Conservation (phyloP, 176 grass and related monocot genomes). For the Zizania latifolia region DNA sequence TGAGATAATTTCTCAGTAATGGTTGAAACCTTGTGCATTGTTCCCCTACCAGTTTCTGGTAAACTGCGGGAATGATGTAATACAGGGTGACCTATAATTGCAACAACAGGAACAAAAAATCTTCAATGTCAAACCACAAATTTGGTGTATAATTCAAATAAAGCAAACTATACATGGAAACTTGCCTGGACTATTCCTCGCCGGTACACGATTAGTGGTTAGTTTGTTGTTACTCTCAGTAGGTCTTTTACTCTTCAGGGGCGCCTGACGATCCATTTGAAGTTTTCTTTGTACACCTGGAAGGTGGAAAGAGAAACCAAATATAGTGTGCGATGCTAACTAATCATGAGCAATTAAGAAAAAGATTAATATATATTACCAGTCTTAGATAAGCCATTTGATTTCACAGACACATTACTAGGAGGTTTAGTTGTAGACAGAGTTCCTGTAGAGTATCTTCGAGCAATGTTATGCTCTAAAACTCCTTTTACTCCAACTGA, state of each 20-base stretch:
- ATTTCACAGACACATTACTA: conserved; percentile 33
- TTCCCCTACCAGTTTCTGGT: conserved; percentile 35
- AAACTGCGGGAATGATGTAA: conserved; percentile 48
- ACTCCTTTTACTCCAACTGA: conserved; percentile 53
- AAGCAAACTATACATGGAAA: conserved; percentile 6
- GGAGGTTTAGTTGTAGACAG: conserved; percentile 40
- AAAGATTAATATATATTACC: conserved; percentile 35
- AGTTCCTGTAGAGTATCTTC: conserved; percentile 61
- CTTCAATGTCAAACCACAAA: neutral
- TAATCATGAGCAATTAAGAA: neutral
- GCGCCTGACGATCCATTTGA: conserved; percentile 60
- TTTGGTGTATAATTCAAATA: neutral
- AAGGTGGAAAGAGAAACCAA: conserved; percentile 10
- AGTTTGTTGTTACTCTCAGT: conserved; percentile 52
- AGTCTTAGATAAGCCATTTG: conserved; percentile 38
- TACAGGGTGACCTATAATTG: conserved; percentile 37
- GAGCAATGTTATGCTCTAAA: conserved; percentile 35
- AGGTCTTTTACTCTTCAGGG: conserved; percentile 50
- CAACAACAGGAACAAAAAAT: conserved; percentile 6
- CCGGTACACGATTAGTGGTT: conserved; percentile 40
- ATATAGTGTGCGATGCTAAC: neutral
- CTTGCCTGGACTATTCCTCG: conserved; percentile 74
- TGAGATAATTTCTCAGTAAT: conserved; percentile 60
- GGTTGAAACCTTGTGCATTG: conserved; percentile 47
- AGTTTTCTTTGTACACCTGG: conserved; percentile 92